Percentiles rank a stretch among this genome's conserved stretches.
phyloP scores from a whole-genome alignment of 2,329 filamentous ascomycete species.

The Exserohilum turcica region DNA sequence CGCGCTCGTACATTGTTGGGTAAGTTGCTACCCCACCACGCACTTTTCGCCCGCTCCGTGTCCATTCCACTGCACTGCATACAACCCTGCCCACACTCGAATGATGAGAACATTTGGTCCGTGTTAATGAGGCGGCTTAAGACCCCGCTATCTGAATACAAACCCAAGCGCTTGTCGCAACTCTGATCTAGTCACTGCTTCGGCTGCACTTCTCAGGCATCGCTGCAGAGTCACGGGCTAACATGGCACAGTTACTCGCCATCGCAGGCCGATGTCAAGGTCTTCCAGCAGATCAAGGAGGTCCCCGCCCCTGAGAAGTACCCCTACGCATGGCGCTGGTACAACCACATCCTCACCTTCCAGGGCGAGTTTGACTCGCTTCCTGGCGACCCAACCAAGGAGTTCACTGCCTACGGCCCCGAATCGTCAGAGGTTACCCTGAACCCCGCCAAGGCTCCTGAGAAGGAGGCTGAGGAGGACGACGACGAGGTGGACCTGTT shows the following conservation, averaged over 20 bases:
- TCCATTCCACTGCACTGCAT: slow-evolving; percentile 24
- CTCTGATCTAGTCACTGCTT: slow-evolving; percentile 60
- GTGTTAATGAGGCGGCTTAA: slow-evolving; percentile 95
- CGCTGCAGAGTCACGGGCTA: slow-evolving; percentile 26
- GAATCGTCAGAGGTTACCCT: slow-evolving; percentile 76
- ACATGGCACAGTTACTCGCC: slow-evolving; percentile 62
- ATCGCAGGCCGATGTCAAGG: slow-evolving; percentile 93
- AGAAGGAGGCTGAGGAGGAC: slow-evolving; percentile 63
- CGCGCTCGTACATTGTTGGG: slow-evolving; percentile 82
- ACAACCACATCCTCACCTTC: slow-evolving; percentile 96
- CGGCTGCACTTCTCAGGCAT: slow-evolving; percentile 16
- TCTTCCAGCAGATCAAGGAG: slow-evolving; percentile 85
- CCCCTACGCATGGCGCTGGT: slow-evolving; percentile 95
- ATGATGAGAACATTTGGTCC: slow-evolving; percentile 93
- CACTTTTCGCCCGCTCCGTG: slow-evolving; percentile 15
- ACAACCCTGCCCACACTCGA: slow-evolving; percentile 39
- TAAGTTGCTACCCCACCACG: slow-evolving; percentile 59
- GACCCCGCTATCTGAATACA: slow-evolving; percentile 83
- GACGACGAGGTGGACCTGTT: slow-evolving; percentile 83
- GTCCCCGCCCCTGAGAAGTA: slow-evolving; percentile 82
- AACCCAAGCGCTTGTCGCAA: slow-evolving; percentile 75
- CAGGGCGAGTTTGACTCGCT: slow-evolving; percentile 91
- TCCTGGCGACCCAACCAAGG: slow-evolving; percentile 86
- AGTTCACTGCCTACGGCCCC: slow-evolving; percentile 89
- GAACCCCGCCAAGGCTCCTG: slow-evolving; percentile 85